These are phyloP conservation scores for Malus sylvestris DNA, from an alignment of 306 rosid genomes.

Conservation along the genomic window DNA sequence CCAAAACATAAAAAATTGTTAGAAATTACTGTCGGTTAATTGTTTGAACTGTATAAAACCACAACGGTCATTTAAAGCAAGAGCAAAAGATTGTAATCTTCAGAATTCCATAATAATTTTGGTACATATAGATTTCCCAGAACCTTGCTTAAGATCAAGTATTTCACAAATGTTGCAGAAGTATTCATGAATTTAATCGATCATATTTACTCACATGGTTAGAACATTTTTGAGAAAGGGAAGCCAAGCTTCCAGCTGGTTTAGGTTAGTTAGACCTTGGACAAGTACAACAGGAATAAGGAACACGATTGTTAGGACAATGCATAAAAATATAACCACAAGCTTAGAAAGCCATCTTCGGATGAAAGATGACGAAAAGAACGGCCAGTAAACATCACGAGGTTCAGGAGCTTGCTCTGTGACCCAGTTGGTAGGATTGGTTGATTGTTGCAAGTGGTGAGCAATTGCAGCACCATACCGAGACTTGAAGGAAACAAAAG, in stretches of 20 bases:
- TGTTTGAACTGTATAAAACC: neutral
- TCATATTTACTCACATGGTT: constrained; percentile 54
- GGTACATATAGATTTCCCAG: neutral
- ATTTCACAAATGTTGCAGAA: neutral
- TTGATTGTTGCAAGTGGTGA: constrained; percentile 66
- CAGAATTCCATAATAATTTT: neutral
- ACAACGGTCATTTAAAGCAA: neutral
- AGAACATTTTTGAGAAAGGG: constrained; percentile 79
- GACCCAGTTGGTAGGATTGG: constrained; percentile 74
- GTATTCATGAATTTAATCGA: neutral
- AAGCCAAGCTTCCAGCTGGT: constrained; percentile 65
- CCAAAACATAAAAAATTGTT: neutral
- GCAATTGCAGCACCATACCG: constrained; percentile 76
- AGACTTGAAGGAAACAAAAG: constrained; percentile 82
- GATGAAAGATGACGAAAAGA: constrained; percentile 75
- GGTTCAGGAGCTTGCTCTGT: constrained; percentile 93
- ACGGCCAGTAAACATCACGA: constrained; percentile 88
- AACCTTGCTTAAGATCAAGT: neutral
- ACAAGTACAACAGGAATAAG: constrained; percentile 74
- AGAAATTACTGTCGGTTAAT: neutral
- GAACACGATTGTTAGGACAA: constrained; percentile 56
- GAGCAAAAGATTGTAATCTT: neutral
- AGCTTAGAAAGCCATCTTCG: constrained; percentile 87
- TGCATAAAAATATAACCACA: constrained; percentile 48
- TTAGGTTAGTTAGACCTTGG: constrained; percentile 79